Conservation (phyloP, 2,329 filamentous ascomycete species). For the Arthrocladium fulminans region DNA sequence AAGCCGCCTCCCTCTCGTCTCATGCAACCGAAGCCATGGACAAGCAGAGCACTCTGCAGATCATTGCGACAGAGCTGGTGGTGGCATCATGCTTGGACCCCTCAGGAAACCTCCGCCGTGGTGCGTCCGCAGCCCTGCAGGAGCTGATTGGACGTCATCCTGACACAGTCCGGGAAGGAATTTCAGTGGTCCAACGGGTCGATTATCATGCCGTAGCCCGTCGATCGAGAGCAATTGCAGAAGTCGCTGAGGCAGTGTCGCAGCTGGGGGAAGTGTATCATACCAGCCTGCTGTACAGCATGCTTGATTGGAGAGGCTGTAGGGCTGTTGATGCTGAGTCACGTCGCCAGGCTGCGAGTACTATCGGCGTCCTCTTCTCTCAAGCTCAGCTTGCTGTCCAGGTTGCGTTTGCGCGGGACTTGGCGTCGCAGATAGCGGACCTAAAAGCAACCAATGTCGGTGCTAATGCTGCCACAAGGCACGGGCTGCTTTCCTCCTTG, state of each 20-base stretch:
- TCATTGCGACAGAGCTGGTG: conserved; percentile 72
- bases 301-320: conserved; percentile 83
- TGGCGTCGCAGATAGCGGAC: conserved; percentile 28
- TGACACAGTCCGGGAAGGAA: conserved; percentile 71
- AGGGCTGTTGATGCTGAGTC: conserved; percentile 67
- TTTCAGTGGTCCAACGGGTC: conserved; percentile 75
- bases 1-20: conserved; percentile 30
- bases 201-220: conserved; percentile 91
- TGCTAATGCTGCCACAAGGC: conserved; percentile 34
- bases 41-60: conserved; percentile 46
- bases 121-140: conserved; percentile 85
- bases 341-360: conserved; percentile 60
- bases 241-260: conserved; percentile 63
- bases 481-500: conserved; percentile 36
- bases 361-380: conserved; percentile 49
- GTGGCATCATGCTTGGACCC: conserved; percentile 78
- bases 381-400: conserved; percentile 1
- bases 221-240: conserved; percentile 69
- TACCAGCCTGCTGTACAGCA: conserved; percentile 57
- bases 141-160: conserved; percentile 91
- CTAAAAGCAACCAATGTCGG: conserved; percentile 31
- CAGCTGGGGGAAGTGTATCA: conserved; percentile 58
- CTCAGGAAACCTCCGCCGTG: conserved; percentile 84
- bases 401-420: conserved; percentile 5
- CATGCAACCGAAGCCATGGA: conserved; percentile 9